Evolutionary conservation across 208 protist species (phyloP).

Genomic region (Blechomonas ayalai): DNA sequence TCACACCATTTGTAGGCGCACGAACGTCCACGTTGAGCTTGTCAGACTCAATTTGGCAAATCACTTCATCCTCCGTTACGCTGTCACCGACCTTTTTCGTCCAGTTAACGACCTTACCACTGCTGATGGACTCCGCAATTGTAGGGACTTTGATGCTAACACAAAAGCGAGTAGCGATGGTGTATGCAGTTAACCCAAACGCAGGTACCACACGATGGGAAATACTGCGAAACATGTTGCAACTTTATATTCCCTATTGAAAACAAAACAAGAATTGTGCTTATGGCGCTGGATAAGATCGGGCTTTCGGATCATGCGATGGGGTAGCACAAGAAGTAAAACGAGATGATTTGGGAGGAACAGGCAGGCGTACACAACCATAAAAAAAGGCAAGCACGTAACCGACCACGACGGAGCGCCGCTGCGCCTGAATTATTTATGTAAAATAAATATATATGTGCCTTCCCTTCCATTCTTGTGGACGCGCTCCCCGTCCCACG

Average conservation of each 20-base stretch:
- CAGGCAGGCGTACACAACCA: not conserved
- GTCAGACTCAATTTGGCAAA: conserved; percentile 97
- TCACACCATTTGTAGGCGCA: conserved; percentile 86
- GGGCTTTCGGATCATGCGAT: too few relatives aligned
- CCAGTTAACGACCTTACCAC: conserved; percentile 94
- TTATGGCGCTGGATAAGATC: too few relatives aligned
- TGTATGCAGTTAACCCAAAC: conserved; percentile 12
- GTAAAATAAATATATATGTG: too few relatives aligned
- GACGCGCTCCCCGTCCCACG: too few relatives aligned
- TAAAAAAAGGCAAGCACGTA: not conserved
- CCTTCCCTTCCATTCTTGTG: too few relatives aligned
- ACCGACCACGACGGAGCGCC: not conserved
- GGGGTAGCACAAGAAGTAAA: not conserved
- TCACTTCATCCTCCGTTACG: conserved; percentile 95
- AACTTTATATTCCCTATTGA: too few relatives aligned
- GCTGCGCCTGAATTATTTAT: too few relatives aligned
- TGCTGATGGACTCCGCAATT: conserved; percentile 98
- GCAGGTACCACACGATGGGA: conserved; percentile 10
- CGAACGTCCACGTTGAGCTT: conserved; percentile 96
- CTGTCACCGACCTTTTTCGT: conserved; percentile 93
- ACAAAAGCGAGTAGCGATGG: conserved; percentile 73
- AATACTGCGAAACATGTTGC: conserved; percentile 64
- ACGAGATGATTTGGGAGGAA: not conserved
- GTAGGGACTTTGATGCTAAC: conserved; percentile 91
- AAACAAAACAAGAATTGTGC: too few relatives aligned